Percentiles rank a stretch among this genome's conserved stretches.
Conservation (phyloP, 352 stramenopile genomes). For the Phytophthora sp. region DNA sequence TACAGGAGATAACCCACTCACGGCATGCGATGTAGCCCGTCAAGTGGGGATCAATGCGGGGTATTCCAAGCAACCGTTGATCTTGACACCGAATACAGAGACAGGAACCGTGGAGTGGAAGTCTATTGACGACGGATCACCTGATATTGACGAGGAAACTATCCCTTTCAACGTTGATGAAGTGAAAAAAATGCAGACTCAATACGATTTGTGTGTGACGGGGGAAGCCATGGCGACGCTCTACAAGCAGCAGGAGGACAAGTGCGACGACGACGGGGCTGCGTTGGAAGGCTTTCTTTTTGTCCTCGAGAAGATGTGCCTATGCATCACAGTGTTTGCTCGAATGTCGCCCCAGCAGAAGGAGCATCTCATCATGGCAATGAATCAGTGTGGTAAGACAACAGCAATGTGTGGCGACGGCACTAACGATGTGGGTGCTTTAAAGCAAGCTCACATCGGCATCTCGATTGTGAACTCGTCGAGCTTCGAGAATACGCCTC, state of each 20-base stretch:
- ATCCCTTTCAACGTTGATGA: conserved; percentile 67
- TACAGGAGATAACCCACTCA: conserved; percentile 98
- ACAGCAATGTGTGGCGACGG: conserved; percentile 99
- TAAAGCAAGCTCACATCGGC: conserved; percentile 93
- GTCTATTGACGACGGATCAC: conserved; percentile 73
- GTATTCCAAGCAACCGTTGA: conserved; percentile 70
- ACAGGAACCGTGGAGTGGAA: conserved; percentile 75
- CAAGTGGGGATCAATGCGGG: conserved; percentile 97
- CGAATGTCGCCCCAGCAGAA: conserved; percentile 97
- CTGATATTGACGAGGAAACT: conserved; percentile 92
- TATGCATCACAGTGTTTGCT: conserved; percentile 94
- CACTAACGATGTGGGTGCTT: conserved; percentile 97
- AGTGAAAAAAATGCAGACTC: conserved; percentile 62
- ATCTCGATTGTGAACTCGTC: conserved; percentile 85
- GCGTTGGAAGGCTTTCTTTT: conserved; percentile 69
- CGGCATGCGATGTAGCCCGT: conserved; percentile 96
- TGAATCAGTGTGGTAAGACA: conserved; percentile 92
- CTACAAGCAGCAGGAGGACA: conserved; percentile 38
- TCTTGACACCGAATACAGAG: conserved; percentile 61
- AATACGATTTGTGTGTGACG: conserved; percentile 88
- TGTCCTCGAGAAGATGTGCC: conserved; percentile 73
- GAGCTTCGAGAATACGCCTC: conserved; percentile 61
- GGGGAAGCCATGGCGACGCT: conserved; percentile 66
- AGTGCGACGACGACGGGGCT: conserved; percentile 27
- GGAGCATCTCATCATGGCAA: conserved; percentile 94